phyloP scores from a whole-genome alignment of 768 basidiomycete genomes.

The Boletus reticuloceps region DNA sequence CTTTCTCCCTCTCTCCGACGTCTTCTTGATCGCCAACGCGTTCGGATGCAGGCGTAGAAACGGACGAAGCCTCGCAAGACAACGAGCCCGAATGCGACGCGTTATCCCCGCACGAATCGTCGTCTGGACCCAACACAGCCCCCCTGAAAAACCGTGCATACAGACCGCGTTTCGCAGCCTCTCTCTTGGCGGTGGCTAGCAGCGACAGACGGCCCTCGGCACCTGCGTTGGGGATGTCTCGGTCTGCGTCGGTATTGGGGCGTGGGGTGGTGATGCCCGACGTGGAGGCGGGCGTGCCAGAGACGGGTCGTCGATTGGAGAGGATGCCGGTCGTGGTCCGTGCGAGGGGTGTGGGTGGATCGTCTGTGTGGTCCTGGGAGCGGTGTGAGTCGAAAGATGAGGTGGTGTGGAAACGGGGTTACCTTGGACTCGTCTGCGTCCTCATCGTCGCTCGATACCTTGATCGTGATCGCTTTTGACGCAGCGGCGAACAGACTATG shows the following conservation, averaged over 20 bases:
- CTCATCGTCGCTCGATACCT: slow-evolving; percentile 52
- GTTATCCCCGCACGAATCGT: background rate
- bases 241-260: slow-evolving; percentile 2
- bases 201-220: slow-evolving; percentile 41
- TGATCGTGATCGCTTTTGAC: slow-evolving; percentile 77
- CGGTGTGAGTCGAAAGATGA: no score
- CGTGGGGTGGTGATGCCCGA: slow-evolving; percentile 45
- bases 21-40: background rate
- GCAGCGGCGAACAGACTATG: slow-evolving; percentile 70
- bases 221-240: background rate
- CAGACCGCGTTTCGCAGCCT: slow-evolving; percentile 70
- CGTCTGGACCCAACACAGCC: slow-evolving; percentile 56
- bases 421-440: slow-evolving; percentile 30
- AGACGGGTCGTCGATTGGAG: slow-evolving; percentile 62
- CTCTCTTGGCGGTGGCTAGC: slow-evolving; percentile 66
- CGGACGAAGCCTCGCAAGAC: background rate
- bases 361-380: slow-evolving; percentile 17
- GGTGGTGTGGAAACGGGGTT: no score
- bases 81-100: background rate
- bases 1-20: background rate
- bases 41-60: background rate
- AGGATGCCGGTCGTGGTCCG: slow-evolving; percentile 76
- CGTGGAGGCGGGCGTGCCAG: slow-evolving; percentile 46
- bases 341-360: slow-evolving; percentile 33
- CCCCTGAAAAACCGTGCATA: slow-evolving; percentile 85